Base-by-base conservation (phyloP, 2,329 filamentous ascomycete genomes). In the Stagonosporopsis cucurbitacearum region DNA sequence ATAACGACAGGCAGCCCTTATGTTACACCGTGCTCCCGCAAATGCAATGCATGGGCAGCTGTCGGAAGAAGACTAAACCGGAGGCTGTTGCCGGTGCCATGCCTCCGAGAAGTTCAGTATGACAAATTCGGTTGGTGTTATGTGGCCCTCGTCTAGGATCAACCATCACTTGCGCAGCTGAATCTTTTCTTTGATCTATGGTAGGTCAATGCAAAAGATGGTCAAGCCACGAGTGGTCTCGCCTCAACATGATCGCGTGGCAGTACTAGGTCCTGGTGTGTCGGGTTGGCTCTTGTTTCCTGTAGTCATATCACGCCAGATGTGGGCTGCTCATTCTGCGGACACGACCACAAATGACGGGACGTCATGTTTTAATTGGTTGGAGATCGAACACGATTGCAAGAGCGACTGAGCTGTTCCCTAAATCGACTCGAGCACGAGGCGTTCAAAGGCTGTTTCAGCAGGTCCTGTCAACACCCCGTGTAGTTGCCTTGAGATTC, bases 241-340 rank as follows among this genome's bases (percentile, higher is more conserved):
- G 4, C 26, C 15, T 23, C 13, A 19, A 15, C 3, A 40, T 20
- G 20, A 40, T 20, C 19, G 39, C 19, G 28, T 32, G 15, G 17
- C 19, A 23, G 20, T 5, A 19, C 28, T 22, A 19, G 15, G n/a
- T n/a, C n/a, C n/a, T 30, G 13, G 26, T 43, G 23, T 13, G 11
- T 23, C 20, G 20, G 19, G 7, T 13, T 36, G 35, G 17, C 5
- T 12, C 17, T 13, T 22, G 19, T 39, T 12, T 39, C 36, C 19
- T 19, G 28, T 8, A 22, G n/a, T 17, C 37, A 6, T 23, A 44
- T 54, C 44, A 42, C 40, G 35, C 47, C 42, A 50, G 22, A 30
- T 50, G 52, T 46, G 46, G 52, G 36, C 41, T 39, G 19, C 17
- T 37, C 12, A 37, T 39, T 19, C 35, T 26, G 39, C 22, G 13